Percentiles rank a stretch among this genome's conserved stretches.
phyloP scores from a whole-genome alignment of 2,329 filamentous ascomycete genomes.

The Lecanicillium sp. region DNA sequence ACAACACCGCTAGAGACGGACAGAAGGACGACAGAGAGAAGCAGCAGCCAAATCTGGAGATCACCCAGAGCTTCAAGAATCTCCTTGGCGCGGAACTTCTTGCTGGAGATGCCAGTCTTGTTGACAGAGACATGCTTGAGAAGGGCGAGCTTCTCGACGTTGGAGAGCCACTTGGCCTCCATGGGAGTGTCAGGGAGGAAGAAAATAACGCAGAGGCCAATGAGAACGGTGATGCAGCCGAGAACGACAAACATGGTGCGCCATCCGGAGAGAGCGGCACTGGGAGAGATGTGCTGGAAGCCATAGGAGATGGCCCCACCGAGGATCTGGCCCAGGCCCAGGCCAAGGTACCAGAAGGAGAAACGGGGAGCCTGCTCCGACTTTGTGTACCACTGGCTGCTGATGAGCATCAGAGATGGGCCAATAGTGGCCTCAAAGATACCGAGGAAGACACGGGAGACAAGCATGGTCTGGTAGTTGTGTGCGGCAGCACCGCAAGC shows the following conservation, averaged over 20 bases:
- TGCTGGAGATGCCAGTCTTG: slow-evolving; percentile 51
- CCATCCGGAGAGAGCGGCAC: slow-evolving; percentile 57
- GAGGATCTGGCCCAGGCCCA: slow-evolving; percentile 57
- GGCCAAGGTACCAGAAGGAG: slow-evolving; percentile 55
- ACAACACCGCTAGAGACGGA: slow-evolving; percentile 49
- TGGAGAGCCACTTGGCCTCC: slow-evolving; percentile 39
- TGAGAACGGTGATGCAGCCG: slow-evolving; percentile 39
- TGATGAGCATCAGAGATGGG: slow-evolving; percentile 55
- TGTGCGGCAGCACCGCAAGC: slow-evolving; percentile 47
- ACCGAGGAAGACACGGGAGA: slow-evolving; percentile 52
- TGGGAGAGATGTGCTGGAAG: slow-evolving; percentile 48
- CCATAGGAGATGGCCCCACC: slow-evolving; percentile 57
- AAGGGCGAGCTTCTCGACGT: slow-evolving; percentile 42
- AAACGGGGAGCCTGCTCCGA: slow-evolving; percentile 54
- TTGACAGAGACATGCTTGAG: slow-evolving; percentile 51
- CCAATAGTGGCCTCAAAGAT: slow-evolving; percentile 56
- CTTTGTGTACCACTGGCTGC: slow-evolving; percentile 57
- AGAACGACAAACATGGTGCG: slow-evolving; percentile 65
- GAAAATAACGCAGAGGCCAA: slow-evolving; percentile 27
- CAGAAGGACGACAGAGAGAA: slow-evolving; percentile 42
- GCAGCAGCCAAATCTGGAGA: slow-evolving; percentile 45
- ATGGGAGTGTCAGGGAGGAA: slow-evolving; percentile 39
- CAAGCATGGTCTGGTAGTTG: slow-evolving; percentile 48
- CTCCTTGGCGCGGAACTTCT: slow-evolving; percentile 46
- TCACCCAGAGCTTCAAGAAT: slow-evolving; percentile 46